These are phyloP conservation scores for Cyclotella baltica DNA, from an alignment of 108 stramenopile genomes.

Conservation along the genomic window DNA sequence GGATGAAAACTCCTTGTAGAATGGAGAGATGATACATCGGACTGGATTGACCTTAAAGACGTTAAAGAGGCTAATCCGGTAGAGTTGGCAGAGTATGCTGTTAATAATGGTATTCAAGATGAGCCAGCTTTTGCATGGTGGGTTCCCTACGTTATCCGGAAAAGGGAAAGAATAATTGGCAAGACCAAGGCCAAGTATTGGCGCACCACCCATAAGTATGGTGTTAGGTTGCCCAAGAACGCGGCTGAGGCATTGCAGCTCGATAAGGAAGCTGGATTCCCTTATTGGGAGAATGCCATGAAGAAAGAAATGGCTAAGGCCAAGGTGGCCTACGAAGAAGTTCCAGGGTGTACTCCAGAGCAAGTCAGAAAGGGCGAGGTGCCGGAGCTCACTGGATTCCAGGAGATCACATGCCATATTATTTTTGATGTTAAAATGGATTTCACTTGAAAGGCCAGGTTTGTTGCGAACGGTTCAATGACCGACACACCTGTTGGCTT, in stretches of 20 bases:
- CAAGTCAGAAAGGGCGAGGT: not conserved
- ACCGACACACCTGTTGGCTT: constrained; percentile 37
- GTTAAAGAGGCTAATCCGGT: constrained; percentile 43
- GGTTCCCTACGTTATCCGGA: constrained; percentile 30
- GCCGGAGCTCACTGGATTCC: not conserved
- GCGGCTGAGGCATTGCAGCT: constrained; percentile 14
- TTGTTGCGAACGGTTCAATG: constrained; percentile 39
- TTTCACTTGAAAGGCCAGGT: constrained; percentile 49
- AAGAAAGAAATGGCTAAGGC: constrained; percentile 33
- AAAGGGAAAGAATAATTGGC: constrained; percentile 30
- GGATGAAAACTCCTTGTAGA: constrained; percentile 42
- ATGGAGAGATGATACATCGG: constrained; percentile 28
- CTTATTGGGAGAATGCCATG: constrained; percentile 18
- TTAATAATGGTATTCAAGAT: constrained; percentile 7
- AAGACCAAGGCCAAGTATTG: constrained; percentile 34
- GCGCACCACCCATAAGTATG: constrained; percentile 52
- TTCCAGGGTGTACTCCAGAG: not conserved
- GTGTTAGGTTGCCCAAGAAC: constrained; percentile 40
- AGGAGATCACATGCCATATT: constrained; percentile 39
- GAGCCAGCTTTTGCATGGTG: constrained; percentile 69
- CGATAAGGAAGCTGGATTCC: constrained; percentile 10
- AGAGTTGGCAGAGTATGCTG: constrained; percentile 43
- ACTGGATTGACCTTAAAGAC: constrained; percentile 9
- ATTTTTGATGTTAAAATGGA: constrained; percentile 64
- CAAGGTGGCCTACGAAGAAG: constrained; percentile 8